Evolutionary conservation across 148 eudicot genomes (phyloP).

Genomic region (Rhododendron ferrugineum): DNA sequence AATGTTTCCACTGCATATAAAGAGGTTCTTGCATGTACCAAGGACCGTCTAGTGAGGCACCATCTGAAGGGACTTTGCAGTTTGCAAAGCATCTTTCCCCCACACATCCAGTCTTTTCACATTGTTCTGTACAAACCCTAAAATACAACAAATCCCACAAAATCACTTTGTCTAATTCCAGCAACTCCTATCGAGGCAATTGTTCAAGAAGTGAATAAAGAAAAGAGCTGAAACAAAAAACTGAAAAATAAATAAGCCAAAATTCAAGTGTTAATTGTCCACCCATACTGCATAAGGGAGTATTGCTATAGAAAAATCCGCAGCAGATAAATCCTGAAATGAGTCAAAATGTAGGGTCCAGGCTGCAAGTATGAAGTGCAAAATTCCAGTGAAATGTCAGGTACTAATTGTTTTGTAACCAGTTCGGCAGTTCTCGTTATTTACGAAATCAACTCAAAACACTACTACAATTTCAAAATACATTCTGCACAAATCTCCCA

Average conservation of each 20-base stretch:
- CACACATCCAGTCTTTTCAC: conserved; percentile 55
- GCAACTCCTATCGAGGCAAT: neutral
- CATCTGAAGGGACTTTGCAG: conserved; percentile 48
- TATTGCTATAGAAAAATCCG: neutral
- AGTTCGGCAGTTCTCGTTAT: neutral
- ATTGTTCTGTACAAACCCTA: conserved; percentile 61
- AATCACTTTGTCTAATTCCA: neutral
- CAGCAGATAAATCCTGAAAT: neutral
- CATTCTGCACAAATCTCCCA: too few species aligned
- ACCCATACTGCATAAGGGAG: neutral
- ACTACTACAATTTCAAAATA: too few species aligned
- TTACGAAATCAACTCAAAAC: neutral
- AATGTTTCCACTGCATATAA: conserved; percentile 57
- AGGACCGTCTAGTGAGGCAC: conserved; percentile 35
- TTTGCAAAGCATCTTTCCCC: conserved; percentile 54
- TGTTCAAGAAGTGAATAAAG: neutral
- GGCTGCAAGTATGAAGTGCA: neutral
- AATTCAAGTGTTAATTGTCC: neutral
- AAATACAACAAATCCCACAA: neutral
- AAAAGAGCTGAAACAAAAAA: neutral
- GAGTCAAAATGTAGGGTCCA: neutral
- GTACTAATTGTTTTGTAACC: neutral
- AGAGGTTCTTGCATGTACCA: conserved; percentile 63
- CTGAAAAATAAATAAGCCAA: neutral
- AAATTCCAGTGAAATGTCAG: neutral